Evolutionary conservation across 495 filamentous ascomycete genomes (phyloP), one percentile per base, ranked within the genome.

Genomic region (Pyronema domesticum): DNA sequence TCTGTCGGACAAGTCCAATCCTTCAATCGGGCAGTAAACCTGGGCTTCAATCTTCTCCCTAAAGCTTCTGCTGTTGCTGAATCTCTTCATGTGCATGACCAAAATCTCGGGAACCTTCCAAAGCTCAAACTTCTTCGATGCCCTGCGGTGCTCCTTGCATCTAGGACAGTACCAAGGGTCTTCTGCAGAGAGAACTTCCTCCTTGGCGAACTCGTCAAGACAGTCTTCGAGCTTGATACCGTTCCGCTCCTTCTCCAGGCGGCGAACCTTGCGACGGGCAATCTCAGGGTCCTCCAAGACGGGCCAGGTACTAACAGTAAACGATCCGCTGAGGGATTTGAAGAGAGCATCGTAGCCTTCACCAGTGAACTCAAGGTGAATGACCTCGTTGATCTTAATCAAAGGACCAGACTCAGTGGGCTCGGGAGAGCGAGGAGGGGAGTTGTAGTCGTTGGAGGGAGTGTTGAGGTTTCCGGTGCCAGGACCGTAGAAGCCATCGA

Each of bases 51-150:
- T 74, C 74, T 98, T 98, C 62, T 94, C 85, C 17, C 88, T 74
- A 50, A 82, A 77, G 48, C 73, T 77, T 1, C 80, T 76, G 57
- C 78, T 80, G 17, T 81, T 82, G 60, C 86, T 89, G 63, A 98
- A 98, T 14, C 91, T 78, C 74, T 98, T 98, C 5, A 98, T 75
- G 63, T 99, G 91, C 53, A 96, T 79, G 51, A 96, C 81, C 11
- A 98, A 74, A 51, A 96, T 89, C 66, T 98, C 91, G 7, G 91
- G 91, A 3, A 82, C 80, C 65, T 86, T 94, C 91, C 91, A 98
- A 3, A 98, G 74, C 65, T 96, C 86, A 34, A 98, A 87, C 61
- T 89, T 93, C 75, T 96, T 98, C 70, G 78, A 87, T 15, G 93
- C 91, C 19, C 85, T 79, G 8, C 84, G 80, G 61, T 93, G 82